A percentile compares a stretch with the other conserved stretches of the same genome.
Conservation (phyloP, 2,329 filamentous ascomycete species). For the Teratosphaeria epicoccoides region DNA sequence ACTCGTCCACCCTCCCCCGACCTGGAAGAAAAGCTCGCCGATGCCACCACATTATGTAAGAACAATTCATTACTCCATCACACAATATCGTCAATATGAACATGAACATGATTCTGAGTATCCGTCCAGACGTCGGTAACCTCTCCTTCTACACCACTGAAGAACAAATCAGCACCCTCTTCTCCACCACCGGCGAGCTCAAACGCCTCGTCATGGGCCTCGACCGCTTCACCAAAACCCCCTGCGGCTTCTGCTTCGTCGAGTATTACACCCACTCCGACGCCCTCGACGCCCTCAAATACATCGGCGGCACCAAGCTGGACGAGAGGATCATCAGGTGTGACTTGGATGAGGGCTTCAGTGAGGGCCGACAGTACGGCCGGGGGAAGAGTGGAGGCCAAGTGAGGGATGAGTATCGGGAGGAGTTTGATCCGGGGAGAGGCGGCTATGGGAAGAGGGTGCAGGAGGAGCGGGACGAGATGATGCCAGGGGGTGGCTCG, state of each 20-base stretch:
- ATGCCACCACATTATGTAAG: constrained; percentile 81
- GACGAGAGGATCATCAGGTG: constrained; percentile 95
- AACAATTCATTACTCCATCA: too few species aligned
- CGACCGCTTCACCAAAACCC: constrained; percentile 93
- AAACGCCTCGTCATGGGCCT: constrained; percentile 97
- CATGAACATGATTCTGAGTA: too few species aligned
- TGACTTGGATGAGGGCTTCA: constrained; percentile 89
- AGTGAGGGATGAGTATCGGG: constrained; percentile 92
- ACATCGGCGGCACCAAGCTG: constrained; percentile 93
- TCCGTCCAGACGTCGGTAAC: neutral
- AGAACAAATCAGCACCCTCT: constrained; percentile 83
- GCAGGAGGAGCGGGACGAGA: constrained; percentile 43
- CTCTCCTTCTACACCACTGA: constrained; percentile 68
- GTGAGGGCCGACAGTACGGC: constrained; percentile 89
- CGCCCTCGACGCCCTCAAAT: constrained; percentile 96
- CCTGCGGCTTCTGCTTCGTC: constrained; percentile 98
- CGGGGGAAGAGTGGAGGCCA: constrained; percentile 92
- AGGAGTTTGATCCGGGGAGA: constrained; percentile 91
- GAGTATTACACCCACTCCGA: constrained; percentile 98
- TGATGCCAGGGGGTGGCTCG: neutral
- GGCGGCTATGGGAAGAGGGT: constrained; percentile 79
- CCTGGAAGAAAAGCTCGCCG: constrained; percentile 65
- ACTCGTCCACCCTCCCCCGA: constrained; percentile 42
- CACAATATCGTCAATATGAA: neutral
- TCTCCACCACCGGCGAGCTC: constrained; percentile 71